Conservation (phyloP, 2,329 filamentous ascomycete genomes). For the Septoria petroselini region DNA sequence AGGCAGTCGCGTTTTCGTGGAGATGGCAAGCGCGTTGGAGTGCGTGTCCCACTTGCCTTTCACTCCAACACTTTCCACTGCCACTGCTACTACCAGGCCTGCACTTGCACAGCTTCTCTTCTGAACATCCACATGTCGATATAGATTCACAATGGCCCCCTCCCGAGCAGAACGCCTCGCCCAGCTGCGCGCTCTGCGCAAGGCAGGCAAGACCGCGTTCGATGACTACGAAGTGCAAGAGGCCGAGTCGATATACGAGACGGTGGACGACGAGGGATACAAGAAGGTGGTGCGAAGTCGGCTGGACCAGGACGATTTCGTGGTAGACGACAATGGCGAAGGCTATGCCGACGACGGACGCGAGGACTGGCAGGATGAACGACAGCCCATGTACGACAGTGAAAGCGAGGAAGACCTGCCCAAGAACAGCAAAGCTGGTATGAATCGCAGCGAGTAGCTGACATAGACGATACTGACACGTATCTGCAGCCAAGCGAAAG, state of each 20-base stretch:
- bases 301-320: constrained; percentile 92
- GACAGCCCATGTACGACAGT: constrained; percentile 62
- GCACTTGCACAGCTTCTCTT: neutral
- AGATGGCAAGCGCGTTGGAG: constrained; percentile 13
- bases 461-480: constrained; percentile 8
- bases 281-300: constrained; percentile 90
- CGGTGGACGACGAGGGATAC: constrained; percentile 94
- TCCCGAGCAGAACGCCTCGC: constrained; percentile 50
- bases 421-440: constrained; percentile 57
- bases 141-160: constrained; percentile 31
- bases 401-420: constrained; percentile 71
- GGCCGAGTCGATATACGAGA: constrained; percentile 83
- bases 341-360: constrained; percentile 95
- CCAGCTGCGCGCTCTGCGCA: constrained; percentile 78
- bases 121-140: neutral
- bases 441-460: constrained; percentile 26
- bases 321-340: constrained; percentile 96
- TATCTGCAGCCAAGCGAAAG: constrained; percentile 69
- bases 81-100: constrained; percentile 1
- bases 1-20: constrained; percentile 9
- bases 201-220: constrained; percentile 86
- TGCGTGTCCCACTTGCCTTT: constrained; percentile 10
- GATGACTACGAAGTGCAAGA: constrained; percentile 84
- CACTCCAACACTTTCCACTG: neutral
- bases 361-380: constrained; percentile 82